phyloP scores from a whole-genome alignment of 1,284 basidiomycete genomes.

The Heterobasidion annosum region DNA sequence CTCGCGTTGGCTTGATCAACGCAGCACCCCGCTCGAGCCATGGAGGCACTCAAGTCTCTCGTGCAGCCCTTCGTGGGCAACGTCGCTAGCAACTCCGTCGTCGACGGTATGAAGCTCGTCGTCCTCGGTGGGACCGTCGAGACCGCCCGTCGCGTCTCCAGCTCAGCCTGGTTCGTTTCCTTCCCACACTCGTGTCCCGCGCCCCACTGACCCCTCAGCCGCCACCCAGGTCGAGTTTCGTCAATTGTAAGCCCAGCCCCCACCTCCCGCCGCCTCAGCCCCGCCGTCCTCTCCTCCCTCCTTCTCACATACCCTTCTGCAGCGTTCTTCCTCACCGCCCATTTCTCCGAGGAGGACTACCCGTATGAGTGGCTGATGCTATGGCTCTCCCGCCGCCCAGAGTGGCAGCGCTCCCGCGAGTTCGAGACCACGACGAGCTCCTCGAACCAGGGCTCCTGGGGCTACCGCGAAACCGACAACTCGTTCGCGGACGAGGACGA shows the following conservation, averaged over 20 bases:
- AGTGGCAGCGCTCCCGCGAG: slow-evolving; percentile 78
- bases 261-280: too few relatives aligned
- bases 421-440: slow-evolving; percentile 77
- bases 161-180: slow-evolving; percentile 57
- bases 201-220: slow-evolving; percentile 3
- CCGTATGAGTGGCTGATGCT: slow-evolving; percentile 80
- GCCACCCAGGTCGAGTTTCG: slow-evolving; percentile 60
- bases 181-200: slow-evolving; percentile 6
- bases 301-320: slow-evolving; percentile 8
- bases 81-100: slow-evolving; percentile 63
- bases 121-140: slow-evolving; percentile 79
- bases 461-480: slow-evolving; percentile 39
- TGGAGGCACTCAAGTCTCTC: slow-evolving; percentile 77
- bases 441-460: slow-evolving; percentile 38
- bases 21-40: slow-evolving; percentile 19
- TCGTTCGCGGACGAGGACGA: slow-evolving; percentile 53
- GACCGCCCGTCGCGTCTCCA: slow-evolving; percentile 70
- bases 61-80: slow-evolving; percentile 72
- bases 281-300: not conserved
- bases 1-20: not conserved
- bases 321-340: slow-evolving; percentile 82
- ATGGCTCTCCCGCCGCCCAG: slow-evolving; percentile 70
- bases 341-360: slow-evolving; percentile 79
- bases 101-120: slow-evolving; percentile 81
- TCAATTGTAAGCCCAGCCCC: slow-evolving; percentile 56